Evolutionary conservation across 352 stramenopile species (phyloP), one percentile per base, ranked within the genome.

Genomic region (Phytophthora pseudosyringae): DNA sequence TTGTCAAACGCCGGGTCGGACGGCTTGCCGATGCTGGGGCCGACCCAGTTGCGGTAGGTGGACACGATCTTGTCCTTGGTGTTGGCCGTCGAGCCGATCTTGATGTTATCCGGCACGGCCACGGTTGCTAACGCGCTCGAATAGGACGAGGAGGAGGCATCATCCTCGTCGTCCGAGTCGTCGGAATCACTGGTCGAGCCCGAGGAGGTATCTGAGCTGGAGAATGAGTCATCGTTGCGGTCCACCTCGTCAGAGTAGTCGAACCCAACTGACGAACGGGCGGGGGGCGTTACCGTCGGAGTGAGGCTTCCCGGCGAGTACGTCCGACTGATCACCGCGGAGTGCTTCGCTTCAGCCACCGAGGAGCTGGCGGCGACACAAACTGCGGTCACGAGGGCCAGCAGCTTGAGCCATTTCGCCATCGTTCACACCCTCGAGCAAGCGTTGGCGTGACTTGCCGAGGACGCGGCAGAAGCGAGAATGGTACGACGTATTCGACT

Each of bases 11-110:
- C 68, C 5, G 52, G 53, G 15, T 71, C 62, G 18, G 55, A 67
- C 66, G 62, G 51, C 12, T 64, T 60, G 4, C 44, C 62, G 52
- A 53, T 71, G 63, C 39, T 79, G 21, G 62, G 59, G 15, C 68
- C 68, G 2, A 76, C 59, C 64, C 64, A 73, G 35, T 76, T 76
- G 3, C 55, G 45, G 15, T 64, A 68, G 4, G 67, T 75, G 0
- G 61, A 62, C 31, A 51, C 35, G n/a, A 75, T 39, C 31, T 65
- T 67, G 56, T 68, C 67, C 25, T 36, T 56, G 9, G 67, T 71
- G 29, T 75, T 67, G 29, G 41, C 39, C 0, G 39, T 58, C 10
- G 67, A 59, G 35, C 59, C 66, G 7, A 63, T 59, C 43, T 56
- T 50, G 10, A 67, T 29, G 38, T 49, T 58, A 31, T 45, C 13